phyloP scores from a whole-genome alignment of 805 yeast genomes.

The Torulaspora gathmanii region DNA sequence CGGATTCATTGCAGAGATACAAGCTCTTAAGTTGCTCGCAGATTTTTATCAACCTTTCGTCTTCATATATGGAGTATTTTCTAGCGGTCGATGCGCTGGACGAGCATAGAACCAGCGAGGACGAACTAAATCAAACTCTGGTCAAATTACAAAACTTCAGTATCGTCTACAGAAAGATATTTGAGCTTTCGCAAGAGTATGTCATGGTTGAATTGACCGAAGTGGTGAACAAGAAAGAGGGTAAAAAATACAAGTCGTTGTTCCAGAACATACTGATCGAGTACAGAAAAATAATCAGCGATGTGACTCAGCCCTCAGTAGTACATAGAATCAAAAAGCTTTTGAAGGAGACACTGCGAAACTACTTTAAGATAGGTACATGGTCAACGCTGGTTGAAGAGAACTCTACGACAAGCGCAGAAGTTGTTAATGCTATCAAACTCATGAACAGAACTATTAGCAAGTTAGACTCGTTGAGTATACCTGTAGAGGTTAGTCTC shows the following conservation, averaged over 20 bases:
- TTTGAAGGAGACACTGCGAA: constrained; percentile 30
- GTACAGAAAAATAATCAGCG: constrained; percentile 26
- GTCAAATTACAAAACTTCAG: constrained; percentile 22
- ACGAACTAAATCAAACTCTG: constrained; percentile 27
- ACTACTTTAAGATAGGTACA: constrained; percentile 33
- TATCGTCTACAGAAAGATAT: constrained; percentile 16
- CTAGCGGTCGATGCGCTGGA: constrained; percentile 20
- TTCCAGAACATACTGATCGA: constrained; percentile 32
- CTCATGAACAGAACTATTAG: constrained; percentile 20
- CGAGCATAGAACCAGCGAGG: constrained; percentile 23
- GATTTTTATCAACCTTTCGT: constrained; percentile 27
- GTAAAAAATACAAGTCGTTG: constrained; percentile 22
- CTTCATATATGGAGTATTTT: constrained; percentile 23
- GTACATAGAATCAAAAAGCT: constrained; percentile 31
- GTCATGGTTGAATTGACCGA: constrained; percentile 24
- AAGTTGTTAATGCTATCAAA: constrained; percentile 31
- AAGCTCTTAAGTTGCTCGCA: constrained; percentile 28
- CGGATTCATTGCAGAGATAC: constrained; percentile 18
- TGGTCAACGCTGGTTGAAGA: constrained; percentile 27
- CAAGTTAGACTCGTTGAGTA: constrained; percentile 14
- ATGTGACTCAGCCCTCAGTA: constrained; percentile 31
- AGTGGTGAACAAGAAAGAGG: constrained; percentile 23
- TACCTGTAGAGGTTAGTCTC: constrained; percentile 16
- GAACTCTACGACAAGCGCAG: constrained; percentile 21
- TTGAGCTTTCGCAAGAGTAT: constrained; percentile 18